Base-by-base conservation (phyloP, 768 basidiomycete species). In the Termitomyces sp. region DNA sequence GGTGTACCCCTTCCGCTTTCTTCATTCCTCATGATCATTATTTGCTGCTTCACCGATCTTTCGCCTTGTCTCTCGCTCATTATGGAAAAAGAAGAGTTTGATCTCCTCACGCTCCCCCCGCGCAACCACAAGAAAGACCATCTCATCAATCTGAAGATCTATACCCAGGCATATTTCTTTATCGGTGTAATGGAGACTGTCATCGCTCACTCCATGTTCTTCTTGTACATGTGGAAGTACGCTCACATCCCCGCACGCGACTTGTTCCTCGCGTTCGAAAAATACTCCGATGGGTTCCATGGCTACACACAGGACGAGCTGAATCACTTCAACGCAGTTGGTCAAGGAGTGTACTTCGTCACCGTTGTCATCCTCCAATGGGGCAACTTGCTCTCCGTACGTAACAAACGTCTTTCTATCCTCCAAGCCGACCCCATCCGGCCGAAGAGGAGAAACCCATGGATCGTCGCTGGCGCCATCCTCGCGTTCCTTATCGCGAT, bases 1-100 rank as follows among this genome's bases (percentile, higher is more conserved):
- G 85, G 85, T 55, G 79, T 86, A 66, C 85, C 84, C 52, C 77
- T 83, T 50, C 72, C 81, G 7, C 71, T 86, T 39, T 80, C 78
- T 62, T 80, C 81, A 4, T 63, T 63, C 59, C 62, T 63, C 55
- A 63, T 63, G 62, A 56, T 63, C 52, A 61, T 64, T 31, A 64
- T 64, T 24, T 64, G 63, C 41, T 64, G 63, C 39, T 64, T 64
- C 53, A 64, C 63, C 2, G 63, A 64, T 36, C 58, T 64, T 26
- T 22, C 47, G 7, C 60, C 56, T 0, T 60, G 63, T 34, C 37
- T 64, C 4, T 45, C 63, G 18, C 58, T 64, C 18, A 64, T 64
- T 34, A 61, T 61, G 58, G 63, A 64, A 33, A 59, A 60, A n/a
- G 63, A 64, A 7, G 63, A 64, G 31, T 64, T 64, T 22, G 60